Conservation (phyloP, 768 basidiomycete species). For the Lepiota brunneoincarnata region DNA sequence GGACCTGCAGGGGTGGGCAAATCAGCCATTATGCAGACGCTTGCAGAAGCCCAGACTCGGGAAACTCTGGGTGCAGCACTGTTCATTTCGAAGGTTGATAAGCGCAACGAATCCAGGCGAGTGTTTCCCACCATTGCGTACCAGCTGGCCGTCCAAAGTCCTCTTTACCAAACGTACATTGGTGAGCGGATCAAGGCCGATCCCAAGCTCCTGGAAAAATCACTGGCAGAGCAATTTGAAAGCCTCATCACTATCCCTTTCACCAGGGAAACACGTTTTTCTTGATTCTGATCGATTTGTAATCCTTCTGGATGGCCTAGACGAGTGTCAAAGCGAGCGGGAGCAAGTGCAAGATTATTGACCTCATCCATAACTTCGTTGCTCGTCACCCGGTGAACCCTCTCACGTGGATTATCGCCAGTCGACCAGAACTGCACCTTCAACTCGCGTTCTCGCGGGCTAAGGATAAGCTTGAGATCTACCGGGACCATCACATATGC, state of each 20-base stretch:
- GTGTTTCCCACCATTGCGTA: background rate
- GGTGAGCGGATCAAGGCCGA: background rate
- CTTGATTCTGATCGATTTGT: background rate
- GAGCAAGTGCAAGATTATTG: background rate
- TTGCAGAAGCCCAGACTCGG: background rate
- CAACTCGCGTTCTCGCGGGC: background rate
- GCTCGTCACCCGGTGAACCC: background rate
- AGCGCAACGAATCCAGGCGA: background rate
- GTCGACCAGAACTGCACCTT: background rate
- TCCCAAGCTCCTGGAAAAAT: background rate
- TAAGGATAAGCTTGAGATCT: background rate
- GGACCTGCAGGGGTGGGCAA: constrained; percentile 5
- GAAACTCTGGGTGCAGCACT: background rate
- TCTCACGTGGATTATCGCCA: background rate
- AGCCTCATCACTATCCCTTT: background rate
- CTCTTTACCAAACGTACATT: background rate
- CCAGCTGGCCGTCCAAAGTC: background rate
- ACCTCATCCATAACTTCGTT: background rate
- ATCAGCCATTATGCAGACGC: constrained; percentile 6
- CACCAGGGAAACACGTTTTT: background rate
- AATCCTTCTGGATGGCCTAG: background rate
- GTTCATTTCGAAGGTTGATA: background rate
- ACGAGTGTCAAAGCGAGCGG: background rate
- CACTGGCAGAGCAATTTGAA: background rate
- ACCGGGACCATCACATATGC: background rate